Evolutionary conservation across 495 filamentous ascomycete genomes (phyloP), one percentile per base, ranked within the genome.

Genomic region (Immersiella caudata): DNA sequence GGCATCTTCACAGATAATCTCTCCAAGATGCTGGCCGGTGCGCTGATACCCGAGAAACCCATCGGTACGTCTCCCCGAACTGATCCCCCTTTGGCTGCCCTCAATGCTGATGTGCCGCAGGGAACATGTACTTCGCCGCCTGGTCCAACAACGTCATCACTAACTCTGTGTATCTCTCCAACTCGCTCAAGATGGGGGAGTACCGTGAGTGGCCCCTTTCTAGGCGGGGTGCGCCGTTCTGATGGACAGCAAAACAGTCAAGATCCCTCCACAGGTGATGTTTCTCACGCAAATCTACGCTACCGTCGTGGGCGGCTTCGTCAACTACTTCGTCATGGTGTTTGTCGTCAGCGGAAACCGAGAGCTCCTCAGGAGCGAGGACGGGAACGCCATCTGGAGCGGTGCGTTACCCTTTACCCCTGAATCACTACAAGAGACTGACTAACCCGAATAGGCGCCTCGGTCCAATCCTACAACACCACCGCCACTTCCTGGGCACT

Each of bases 251-350:
- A 75, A 71, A n/a, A 78, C 79, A 71, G 75, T 85, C 65, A 81
- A 81, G 40, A 71, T 81, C 14, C 75, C 78, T 0, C 74, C 75
- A n/a, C 70, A 75, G 1, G 78, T 79, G 62, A 82, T 78, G 72
- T 80, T 82, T 70, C 40, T 66, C 29, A 78, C 76, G 12, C 80
- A 82, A 46, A 74, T 82, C 29, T 76, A 76, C 60, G 80, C 78
- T 25, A 81, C 79, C 20, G 65, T 81, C 33, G 60, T 82, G 21
- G 80, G 80, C 18, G 75, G 75, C 20, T 75, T 80, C 49, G 52
- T 82, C 67, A 80, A 81, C 70, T 82, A 80, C 68, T 78, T 64
- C 21, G 73, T 81, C 54, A 82, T 82, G 80, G 71, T 68, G 5
- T 69, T 64, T 50, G 78, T 81, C 59, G 75, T 81, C 5, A 71